Percentiles rank a stretch among this genome's conserved stretches.
phyloP scores from a whole-genome alignment of 2,329 filamentous ascomycete species.

The Tolypocladium album region DNA sequence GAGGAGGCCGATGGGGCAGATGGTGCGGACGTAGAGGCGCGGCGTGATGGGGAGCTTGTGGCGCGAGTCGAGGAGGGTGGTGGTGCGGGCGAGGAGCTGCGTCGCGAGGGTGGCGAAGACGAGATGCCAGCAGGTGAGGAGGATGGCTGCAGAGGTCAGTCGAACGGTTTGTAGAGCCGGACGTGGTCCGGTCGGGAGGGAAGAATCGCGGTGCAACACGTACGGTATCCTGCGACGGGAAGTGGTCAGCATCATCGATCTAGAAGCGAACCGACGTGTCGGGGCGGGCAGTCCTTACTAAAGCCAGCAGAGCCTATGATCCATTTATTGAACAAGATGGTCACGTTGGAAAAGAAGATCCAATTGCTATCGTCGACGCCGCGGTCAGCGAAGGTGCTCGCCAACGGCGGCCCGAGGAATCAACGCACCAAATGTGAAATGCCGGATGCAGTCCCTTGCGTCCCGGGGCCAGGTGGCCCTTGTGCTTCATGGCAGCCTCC shows the following conservation, averaged over 20 bases:
- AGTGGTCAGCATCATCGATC: not conserved
- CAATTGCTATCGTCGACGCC: conserved; percentile 43
- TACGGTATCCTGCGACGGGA: conserved; percentile 10
- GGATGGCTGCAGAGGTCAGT: conserved; percentile 27
- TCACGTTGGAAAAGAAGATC: conserved; percentile 76
- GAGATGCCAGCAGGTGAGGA: conserved; percentile 60
- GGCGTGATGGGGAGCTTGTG: conserved; percentile 51
- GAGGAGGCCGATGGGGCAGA: conserved; percentile 55
- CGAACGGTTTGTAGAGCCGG: not conserved
- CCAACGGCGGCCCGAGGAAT: not conserved
- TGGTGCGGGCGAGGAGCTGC: conserved; percentile 54
- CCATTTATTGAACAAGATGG: conserved; percentile 91
- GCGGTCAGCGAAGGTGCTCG: not conserved
- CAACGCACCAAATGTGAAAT: conserved; percentile 19
- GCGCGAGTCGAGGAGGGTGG: conserved; percentile 50
- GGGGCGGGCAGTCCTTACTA: conserved; percentile 40
- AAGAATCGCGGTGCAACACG: not conserved
- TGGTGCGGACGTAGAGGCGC: conserved; percentile 49
- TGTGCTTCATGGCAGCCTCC: conserved; percentile 8
- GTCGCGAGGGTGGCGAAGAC: conserved; percentile 55
- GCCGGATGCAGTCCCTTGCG: conserved; percentile 19
- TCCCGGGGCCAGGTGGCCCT: not conserved
- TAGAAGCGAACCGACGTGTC: not conserved
- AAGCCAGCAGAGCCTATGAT: conserved; percentile 67
- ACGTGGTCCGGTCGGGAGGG: not conserved